Base-by-base conservation (phyloP, 2,329 filamentous ascomycete genomes). In the Sclerotinia spermophila region DNA sequence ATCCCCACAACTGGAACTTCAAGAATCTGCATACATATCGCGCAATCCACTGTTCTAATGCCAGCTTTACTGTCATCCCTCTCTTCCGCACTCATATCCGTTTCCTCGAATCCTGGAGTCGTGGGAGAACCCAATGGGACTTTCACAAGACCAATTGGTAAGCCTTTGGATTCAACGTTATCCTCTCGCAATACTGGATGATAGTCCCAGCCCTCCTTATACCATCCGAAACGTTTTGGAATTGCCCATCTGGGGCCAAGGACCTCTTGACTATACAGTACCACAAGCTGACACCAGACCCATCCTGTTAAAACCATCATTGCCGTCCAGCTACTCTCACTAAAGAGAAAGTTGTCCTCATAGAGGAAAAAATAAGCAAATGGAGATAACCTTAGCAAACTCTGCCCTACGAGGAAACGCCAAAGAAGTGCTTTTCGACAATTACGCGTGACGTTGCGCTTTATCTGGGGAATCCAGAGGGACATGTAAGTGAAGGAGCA, bases 401-500 rank as follows among this genome's bases (percentile, higher is more conserved):
- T 96, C 80, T 97, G 92, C 3, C 94, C 94, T 33, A 94, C 79
- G 70, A 97, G 91, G 78, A 97, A 99, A 72, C 92, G 91, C 94
- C 94, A 97, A 5, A 90, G 87, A n/a, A 98, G 84, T 0, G 95
- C 94, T 76, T 92, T 92, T 55, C 94, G 92, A 80, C 94, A 97
- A 81, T 97, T 97, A 68, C 95, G 92, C 81, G 92, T 89, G 68
- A 92, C 85, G 79, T 99, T 99, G 73, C 96, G 92, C 78, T 92
- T 88, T 75, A 98, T 97, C 80, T 99, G 96, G 0, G 96, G 95
- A 0, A 90, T 79, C 95, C 95, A 98, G 78, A 97, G 90, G 30
- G 94, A 97, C 59, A 97, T 87, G 79, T 97, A 97, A 68, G 86
- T 74, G 76, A 95, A 88, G 2, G 87, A 85, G 33, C 97, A 82